Conservation (phyloP, 306 rosid species). For the Vicia sativa region DNA sequence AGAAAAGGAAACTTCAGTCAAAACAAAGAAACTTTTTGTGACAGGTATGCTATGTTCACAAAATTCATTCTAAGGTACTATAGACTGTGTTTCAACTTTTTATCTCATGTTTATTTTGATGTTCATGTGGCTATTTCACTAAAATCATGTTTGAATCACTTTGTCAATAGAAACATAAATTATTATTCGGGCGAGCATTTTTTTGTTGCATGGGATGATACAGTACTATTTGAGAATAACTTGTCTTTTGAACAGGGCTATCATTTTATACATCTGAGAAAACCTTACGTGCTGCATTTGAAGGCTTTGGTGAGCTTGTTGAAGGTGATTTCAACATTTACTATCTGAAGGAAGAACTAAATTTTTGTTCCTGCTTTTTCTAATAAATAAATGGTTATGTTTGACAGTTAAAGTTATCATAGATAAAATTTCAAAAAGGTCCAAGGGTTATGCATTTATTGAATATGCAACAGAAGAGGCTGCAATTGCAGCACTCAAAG, state of each 20-base stretch:
- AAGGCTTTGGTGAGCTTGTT: conserved; percentile 81
- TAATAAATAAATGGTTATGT: conserved; percentile 31
- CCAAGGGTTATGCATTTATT: conserved; percentile 91
- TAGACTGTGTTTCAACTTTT: conserved; percentile 13
- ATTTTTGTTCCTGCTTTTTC: conserved; percentile 7
- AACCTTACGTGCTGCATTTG: conserved; percentile 80
- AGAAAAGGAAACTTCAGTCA: conserved; percentile 40
- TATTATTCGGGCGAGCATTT: neutral
- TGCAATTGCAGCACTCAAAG: conserved; percentile 78
- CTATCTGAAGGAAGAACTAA: conserved; percentile 11
- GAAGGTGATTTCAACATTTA: conserved; percentile 54
- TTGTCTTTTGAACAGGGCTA: conserved; percentile 54
- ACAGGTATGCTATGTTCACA: conserved; percentile 40
- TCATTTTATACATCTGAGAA: conserved; percentile 75
- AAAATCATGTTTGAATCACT: neutral
- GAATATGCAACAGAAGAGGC: conserved; percentile 88
- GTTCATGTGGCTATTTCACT: conserved; percentile 13
- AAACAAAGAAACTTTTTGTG: conserved; percentile 55
- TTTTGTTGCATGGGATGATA: neutral
- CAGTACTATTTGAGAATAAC: conserved; percentile 16
- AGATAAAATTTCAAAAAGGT: conserved; percentile 93
- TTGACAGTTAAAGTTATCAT: conserved; percentile 75
- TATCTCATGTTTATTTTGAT: conserved; percentile 7
- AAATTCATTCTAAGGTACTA: conserved; percentile 11
- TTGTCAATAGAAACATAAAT: conserved; percentile 24